Evolutionary conservation across 2,329 filamentous ascomycete species (phyloP).

Genomic region (Dothiorella sarmentorum): DNA sequence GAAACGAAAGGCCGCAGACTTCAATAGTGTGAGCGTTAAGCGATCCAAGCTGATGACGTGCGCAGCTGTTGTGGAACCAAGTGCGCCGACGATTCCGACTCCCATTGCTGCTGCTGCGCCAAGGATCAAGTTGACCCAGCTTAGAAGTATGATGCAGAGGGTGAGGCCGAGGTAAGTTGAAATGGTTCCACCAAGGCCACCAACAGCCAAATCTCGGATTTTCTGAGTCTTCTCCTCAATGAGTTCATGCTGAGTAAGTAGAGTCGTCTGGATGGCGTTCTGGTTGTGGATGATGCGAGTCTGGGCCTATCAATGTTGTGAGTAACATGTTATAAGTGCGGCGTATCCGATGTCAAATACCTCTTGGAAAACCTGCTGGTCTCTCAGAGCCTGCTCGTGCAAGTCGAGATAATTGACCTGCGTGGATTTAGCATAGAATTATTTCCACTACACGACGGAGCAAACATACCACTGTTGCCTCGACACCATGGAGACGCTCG

Average conservation of each 20-base stretch:
- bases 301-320: neutral
- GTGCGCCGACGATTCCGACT: neutral
- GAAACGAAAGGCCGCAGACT: neutral
- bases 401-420: neutral
- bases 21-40: too few relatives aligned
- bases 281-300: neutral
- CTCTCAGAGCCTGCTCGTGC: slow-evolving; percentile 1
- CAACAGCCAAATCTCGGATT: neutral
- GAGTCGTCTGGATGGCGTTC: neutral
- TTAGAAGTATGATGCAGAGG: neutral
- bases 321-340: neutral
- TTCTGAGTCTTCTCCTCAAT: slow-evolving; percentile 12
- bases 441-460: neutral
- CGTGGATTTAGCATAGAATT: neutral
- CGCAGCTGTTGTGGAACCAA: neutral
- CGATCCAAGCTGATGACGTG: neutral
- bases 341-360: neutral
- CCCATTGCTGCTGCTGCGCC: neutral
- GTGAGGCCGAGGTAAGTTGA: neutral
- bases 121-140: neutral
- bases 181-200: neutral
- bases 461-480: neutral
- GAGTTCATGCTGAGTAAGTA: neutral
- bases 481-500: neutral
- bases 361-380: neutral